Base-by-base conservation (phyloP, 1,284 basidiomycete species). In the Pseudozyma hubeiensis region DNA sequence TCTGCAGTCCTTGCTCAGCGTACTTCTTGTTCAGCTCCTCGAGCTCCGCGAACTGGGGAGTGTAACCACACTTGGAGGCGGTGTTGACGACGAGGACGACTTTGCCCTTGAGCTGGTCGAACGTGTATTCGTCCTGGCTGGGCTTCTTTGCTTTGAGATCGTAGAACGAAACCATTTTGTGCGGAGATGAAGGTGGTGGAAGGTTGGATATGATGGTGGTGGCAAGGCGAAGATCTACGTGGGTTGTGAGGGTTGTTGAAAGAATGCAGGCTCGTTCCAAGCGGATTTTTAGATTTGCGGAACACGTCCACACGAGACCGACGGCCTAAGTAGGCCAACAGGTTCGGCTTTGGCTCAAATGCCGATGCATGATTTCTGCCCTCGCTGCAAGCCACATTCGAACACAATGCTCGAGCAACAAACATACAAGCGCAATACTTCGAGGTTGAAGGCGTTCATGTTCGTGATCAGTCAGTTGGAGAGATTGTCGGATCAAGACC, bases 11-110 rank as follows among this genome's bases (percentile, higher is more conserved):
- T 64, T 89, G 87, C 60, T 91, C 90, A 77, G 91, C 90, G 87
- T 94, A 91, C 85, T 93, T 93, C 75, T 94, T 90, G 85, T 94
- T 90, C 37, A 97, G 86, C 7, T 86, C 87, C 85, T 97, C 92
- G 19, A 97, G 88, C 71, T 92, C 91, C 89, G 89, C 91, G 86
- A 94, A 94, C 85, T 96, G 93, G 16, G 81, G 81, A 19, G 82
- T 84, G 80, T 94, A 93, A 34, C 93, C 93, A 81, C 92, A 71
- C 78, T 87, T 86, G 64, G 85, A 86, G 4, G 88, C 88, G 3
- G 86, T 87, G 84, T 88, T 88, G 75, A 88, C 86, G 70, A 88
- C 85, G 46, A 89, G 80, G 29, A 87, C 86, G 53, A 86, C 86
- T 77, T 89, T 88, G 78, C 87, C 87, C 71, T 87, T 86, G 72